These are phyloP conservation scores for Aspergillus biplanus DNA, from an alignment of 495 filamentous ascomycete species.

Conservation along the genomic window DNA sequence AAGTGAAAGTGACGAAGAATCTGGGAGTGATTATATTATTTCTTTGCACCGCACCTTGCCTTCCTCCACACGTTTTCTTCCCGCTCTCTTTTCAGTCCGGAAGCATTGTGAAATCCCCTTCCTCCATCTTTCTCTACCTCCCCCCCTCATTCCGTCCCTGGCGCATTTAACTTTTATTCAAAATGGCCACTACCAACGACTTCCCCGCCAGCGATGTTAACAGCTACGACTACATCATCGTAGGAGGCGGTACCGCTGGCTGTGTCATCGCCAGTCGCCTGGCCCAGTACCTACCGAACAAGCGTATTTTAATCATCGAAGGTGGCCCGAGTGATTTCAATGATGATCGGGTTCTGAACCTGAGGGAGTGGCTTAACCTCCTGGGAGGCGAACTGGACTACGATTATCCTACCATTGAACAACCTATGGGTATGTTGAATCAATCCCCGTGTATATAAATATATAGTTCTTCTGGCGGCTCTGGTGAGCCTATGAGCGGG, in stretches of 20 bases:
- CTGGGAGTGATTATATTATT: slow-evolving; percentile 9
- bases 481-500: background rate
- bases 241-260: slow-evolving; percentile 86
- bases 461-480: background rate
- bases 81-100: background rate
- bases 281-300: slow-evolving; percentile 68
- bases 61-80: slow-evolving; percentile 9
- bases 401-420: slow-evolving; percentile 84
- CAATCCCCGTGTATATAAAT: background rate
- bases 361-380: slow-evolving; percentile 78
- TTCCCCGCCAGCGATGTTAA: slow-evolving; percentile 61
- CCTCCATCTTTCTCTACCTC: slow-evolving; percentile 8
- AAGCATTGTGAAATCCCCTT: background rate
- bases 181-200: slow-evolving; percentile 63
- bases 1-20: background rate
- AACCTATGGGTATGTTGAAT: slow-evolving; percentile 66
- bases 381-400: slow-evolving; percentile 83
- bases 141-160: slow-evolving; percentile 13
- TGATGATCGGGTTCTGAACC: slow-evolving; percentile 70
- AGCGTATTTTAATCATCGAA: slow-evolving; percentile 67
- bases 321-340: slow-evolving; percentile 64
- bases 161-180: slow-evolving; percentile 23
- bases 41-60: slow-evolving; percentile 14
- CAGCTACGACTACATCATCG: slow-evolving; percentile 83
- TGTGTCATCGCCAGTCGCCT: slow-evolving; percentile 79